Conservation (phyloP, 345 rosid species). For the Abelmoschus esculentus region DNA sequence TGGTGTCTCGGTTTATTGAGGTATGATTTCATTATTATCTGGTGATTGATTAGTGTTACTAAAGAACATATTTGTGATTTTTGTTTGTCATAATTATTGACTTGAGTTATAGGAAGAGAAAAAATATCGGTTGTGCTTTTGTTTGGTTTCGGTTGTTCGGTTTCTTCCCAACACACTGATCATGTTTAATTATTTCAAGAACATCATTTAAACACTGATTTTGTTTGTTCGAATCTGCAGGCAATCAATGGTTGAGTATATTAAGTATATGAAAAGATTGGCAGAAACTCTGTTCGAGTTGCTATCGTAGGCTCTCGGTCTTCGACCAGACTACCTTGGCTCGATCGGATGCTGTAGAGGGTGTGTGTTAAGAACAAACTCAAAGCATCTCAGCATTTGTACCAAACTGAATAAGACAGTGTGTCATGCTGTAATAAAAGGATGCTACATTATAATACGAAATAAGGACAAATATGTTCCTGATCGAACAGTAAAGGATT, state of each 20-base stretch:
- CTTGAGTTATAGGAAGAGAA: too few relatives aligned
- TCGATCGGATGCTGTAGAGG: conserved; percentile 21
- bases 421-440: not conserved
- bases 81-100: too few relatives aligned
- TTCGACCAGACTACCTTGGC: conserved; percentile 4
- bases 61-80: too few relatives aligned
- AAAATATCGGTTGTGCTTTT: too few relatives aligned
- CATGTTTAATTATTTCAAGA: not conserved
- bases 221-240: not conserved
- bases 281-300: not conserved
- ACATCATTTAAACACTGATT: not conserved
- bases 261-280: not conserved
- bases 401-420: not conserved
- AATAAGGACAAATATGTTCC: too few relatives aligned
- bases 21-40: too few relatives aligned
- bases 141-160: too few relatives aligned
- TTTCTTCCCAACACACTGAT: too few relatives aligned
- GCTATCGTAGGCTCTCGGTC: not conserved
- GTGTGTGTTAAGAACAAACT: not conserved
- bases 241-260: not conserved
- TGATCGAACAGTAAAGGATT: too few relatives aligned
- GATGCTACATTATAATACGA: too few relatives aligned
- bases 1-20: too few relatives aligned
- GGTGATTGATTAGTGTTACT: too few relatives aligned
- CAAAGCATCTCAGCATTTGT: not conserved